Conservation (phyloP, 306 rosid species). For the Acmispon strigosus region DNA sequence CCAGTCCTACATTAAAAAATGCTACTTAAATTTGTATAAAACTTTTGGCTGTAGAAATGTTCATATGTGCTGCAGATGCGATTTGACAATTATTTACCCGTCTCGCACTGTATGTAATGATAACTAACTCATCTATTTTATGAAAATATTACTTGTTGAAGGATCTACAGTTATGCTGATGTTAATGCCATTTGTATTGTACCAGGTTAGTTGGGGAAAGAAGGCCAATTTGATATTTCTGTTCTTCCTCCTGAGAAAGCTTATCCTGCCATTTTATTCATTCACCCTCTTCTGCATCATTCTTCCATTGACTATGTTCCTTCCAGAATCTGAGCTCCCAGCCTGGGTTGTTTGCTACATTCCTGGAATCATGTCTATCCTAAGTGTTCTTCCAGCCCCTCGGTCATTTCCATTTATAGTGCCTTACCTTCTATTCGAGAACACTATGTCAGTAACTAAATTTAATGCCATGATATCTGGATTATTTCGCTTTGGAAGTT, state of each 20-base stretch:
- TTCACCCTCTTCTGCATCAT: conserved; percentile 96
- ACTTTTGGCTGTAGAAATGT: background rate
- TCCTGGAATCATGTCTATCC: conserved; percentile 90
- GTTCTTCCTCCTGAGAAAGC: conserved; percentile 94
- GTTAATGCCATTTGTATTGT: conserved; percentile 19
- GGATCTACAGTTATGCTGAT: conserved; percentile 5
- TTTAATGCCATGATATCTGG: conserved; percentile 99
- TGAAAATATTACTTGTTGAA: conserved; percentile 12
- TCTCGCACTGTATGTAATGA: background rate
- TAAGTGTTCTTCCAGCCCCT: conserved; percentile 81
- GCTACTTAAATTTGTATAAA: background rate
- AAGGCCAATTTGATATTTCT: conserved; percentile 81
- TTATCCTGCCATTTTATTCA: conserved; percentile 91
- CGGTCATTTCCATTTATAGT: conserved; percentile 86
- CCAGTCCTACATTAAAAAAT: background rate
- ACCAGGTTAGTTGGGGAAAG: conserved; percentile 79
- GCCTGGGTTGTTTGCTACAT: conserved; percentile 94
- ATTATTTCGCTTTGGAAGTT: conserved; percentile 80
- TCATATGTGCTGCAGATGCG: background rate
- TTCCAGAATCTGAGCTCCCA: conserved; percentile 96
- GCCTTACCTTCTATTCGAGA: conserved; percentile 94
- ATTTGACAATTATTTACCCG: background rate
- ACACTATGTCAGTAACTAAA: conserved; percentile 95
- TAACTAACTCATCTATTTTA: conserved; percentile 4
- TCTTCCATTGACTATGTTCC: conserved; percentile 97